phyloP scores from a whole-genome alignment of 148 eudicot species.

The Linanthus parryae region DNA sequence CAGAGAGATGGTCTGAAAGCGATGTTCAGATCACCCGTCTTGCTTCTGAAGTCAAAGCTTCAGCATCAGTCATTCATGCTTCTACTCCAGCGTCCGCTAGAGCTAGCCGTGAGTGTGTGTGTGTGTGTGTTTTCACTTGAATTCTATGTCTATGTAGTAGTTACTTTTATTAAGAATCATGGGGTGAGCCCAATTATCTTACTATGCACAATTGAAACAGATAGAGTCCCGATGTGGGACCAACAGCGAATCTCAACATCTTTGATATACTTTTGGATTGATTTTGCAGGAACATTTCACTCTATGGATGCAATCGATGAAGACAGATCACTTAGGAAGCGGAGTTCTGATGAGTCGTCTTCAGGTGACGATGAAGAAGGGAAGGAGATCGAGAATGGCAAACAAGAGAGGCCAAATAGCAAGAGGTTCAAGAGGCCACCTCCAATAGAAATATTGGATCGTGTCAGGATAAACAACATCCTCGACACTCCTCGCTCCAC shows the following conservation, averaged over 20 bases:
- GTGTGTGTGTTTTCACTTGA: neutral
- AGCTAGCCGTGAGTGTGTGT: too few relatives aligned
- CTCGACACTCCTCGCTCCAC: slow-evolving; percentile 30
- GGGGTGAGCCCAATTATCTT: too few relatives aligned
- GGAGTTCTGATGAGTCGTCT: neutral
- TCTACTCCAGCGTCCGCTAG: too few relatives aligned
- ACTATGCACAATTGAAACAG: too few relatives aligned
- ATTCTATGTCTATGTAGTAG: neutral
- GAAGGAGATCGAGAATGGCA: neutral
- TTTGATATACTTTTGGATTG: too few relatives aligned
- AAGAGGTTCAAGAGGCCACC: slow-evolving; percentile 3
- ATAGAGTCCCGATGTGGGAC: too few relatives aligned
- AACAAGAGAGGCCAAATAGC: neutral
- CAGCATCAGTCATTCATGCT: slow-evolving; percentile 10
- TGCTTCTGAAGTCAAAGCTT: slow-evolving; percentile 5
- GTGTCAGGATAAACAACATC: slow-evolving; percentile 25
- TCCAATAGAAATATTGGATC: slow-evolving; percentile 21
- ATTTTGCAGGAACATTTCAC: slow-evolving; percentile 8
- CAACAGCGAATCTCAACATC: too few relatives aligned
- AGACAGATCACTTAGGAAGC: slow-evolving; percentile 9
- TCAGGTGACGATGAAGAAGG: neutral
- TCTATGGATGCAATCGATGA: slow-evolving; percentile 21
- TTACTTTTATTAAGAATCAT: too few relatives aligned
- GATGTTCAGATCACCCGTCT: too few relatives aligned
- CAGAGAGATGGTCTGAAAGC: too few relatives aligned